Percentiles rank a stretch among this genome's conserved stretches.
phyloP scores from a whole-genome alignment of 345 rosid species.

The Gossypium bickii region DNA sequence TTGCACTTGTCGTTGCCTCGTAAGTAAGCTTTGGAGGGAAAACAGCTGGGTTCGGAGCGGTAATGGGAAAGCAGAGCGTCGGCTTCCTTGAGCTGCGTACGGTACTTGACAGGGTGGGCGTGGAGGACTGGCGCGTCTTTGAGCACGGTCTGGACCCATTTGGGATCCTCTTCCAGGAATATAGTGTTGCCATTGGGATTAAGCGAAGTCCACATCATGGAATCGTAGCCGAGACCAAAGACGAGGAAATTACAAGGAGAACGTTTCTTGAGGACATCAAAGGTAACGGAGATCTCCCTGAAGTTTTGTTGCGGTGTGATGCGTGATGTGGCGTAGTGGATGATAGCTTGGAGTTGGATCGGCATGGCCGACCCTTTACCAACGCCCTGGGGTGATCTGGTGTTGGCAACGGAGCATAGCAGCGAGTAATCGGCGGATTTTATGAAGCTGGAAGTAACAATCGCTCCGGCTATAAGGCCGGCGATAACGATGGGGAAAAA shows the following conservation, averaged over 20 bases:
- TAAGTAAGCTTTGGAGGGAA: slow-evolving; percentile 43
- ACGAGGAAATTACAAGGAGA: slow-evolving; percentile 70
- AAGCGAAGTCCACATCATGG: slow-evolving; percentile 71
- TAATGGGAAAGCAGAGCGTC: slow-evolving; percentile 37
- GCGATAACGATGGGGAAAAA: slow-evolving; percentile 26
- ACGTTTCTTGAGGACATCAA: slow-evolving; percentile 41
- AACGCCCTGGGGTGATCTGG: slow-evolving; percentile 21
- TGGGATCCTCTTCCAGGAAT: slow-evolving; percentile 72
- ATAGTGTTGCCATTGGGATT: slow-evolving; percentile 71
- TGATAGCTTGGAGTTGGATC: slow-evolving; percentile 56
- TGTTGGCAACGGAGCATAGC: slow-evolving; percentile 13
- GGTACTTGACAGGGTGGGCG: slow-evolving; percentile 63
- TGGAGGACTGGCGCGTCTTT: slow-evolving; percentile 41
- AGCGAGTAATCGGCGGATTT: not conserved
- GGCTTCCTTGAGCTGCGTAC: slow-evolving; percentile 56
- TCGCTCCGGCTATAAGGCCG: slow-evolving; percentile 42
- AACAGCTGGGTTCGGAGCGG: slow-evolving; percentile 39
- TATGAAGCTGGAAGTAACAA: slow-evolving; percentile 29
- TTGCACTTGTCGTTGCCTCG: slow-evolving; percentile 57
- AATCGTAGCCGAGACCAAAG: slow-evolving; percentile 68
- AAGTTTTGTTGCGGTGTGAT: slow-evolving; percentile 53
- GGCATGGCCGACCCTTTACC: slow-evolving; percentile 43
- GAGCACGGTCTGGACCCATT: slow-evolving; percentile 52
- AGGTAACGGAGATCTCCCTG: slow-evolving; percentile 46
- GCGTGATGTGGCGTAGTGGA: slow-evolving; percentile 67